Evolutionary conservation across 495 filamentous ascomycete genomes (phyloP), one percentile per base, ranked within the genome.

Genomic region (Penicillium longicatenatum): DNA sequence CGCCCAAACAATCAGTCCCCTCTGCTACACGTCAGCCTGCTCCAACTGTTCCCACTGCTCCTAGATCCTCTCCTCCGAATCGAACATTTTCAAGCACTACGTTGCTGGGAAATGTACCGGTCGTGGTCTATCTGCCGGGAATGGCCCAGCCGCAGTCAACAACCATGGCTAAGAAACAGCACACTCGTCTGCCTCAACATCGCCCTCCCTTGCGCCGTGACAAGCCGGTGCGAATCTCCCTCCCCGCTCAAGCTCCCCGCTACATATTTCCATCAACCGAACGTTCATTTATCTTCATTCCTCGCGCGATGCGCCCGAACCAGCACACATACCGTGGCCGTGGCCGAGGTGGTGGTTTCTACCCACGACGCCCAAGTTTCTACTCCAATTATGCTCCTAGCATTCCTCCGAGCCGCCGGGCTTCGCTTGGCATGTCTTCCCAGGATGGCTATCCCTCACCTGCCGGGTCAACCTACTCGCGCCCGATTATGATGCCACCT

Each of bases 241-340:
- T 99, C 43, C 94, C 94, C 7, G 84, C 88, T 20, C 81, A 86
- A 52, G 70, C 83, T 17, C 85, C 91, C 20, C 84, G 89, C 44
- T 97, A 97, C 70, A 93, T 97, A 42, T 97, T 93, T 71, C 94
- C 94, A 7, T 85, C 90, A 11, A 81, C 81, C 48, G 92, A 96
- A 53, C 82, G 94, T 54, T 97, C 94, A 0, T 99, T 99, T 68
- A 95, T 98, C 62, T 99, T 99, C 73, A 99, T 99, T 55, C 94
- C 94, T 17, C 83, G 94, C 64, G 93, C 94, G 16, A 82, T 95
- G 72, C 84, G 94, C 63, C 95, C 95, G 41, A 97, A 95, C 70
- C 91, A 94, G 66, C 90, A 94, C 74, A 85, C 87, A 17, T 86
- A 87, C 57, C 87, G 91, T 47, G 81, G 84, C 24, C 77, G 86